A percentile compares a stretch with the other conserved stretches of the same genome.
These are phyloP conservation scores for Phoma sp. DNA, from an alignment of 2,329 filamentous ascomycete species.

Conservation along the genomic window DNA sequence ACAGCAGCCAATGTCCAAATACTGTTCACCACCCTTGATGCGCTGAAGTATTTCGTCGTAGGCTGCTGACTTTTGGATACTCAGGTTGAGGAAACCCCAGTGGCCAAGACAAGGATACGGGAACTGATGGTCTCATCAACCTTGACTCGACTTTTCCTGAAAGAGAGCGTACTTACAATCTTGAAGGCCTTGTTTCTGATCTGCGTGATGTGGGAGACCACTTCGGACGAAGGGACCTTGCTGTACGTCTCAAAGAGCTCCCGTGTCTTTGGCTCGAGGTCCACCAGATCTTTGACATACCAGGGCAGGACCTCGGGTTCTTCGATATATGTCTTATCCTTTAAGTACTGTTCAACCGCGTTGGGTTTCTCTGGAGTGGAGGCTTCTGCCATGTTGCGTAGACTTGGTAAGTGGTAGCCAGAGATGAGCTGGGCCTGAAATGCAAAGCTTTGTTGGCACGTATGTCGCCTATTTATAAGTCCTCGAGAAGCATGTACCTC, in stretches of 20 bases:
- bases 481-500: background rate
- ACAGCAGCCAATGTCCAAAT: slow-evolving; percentile 54
- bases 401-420: background rate
- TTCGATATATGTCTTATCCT: slow-evolving; percentile 27
- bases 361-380: slow-evolving; percentile 12
- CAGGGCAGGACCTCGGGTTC: slow-evolving; percentile 36
- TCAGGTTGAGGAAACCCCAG: slow-evolving; percentile 46
- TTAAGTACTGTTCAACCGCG: slow-evolving; percentile 21
- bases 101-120: slow-evolving; percentile 48
- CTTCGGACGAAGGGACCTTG: slow-evolving; percentile 42
- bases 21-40: slow-evolving; percentile 42
- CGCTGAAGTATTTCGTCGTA: slow-evolving; percentile 45
- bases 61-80: slow-evolving; percentile 28
- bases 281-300: slow-evolving; percentile 39
- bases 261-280: slow-evolving; percentile 37
- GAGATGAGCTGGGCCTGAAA: background rate
- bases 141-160: background rate
- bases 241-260: slow-evolving; percentile 50
- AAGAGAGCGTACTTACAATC: slow-evolving; percentile 25
- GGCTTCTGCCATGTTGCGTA: slow-evolving; percentile 20
- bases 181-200: slow-evolving; percentile 44
- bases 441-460: background rate
- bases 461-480: background rate
- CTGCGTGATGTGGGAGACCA: slow-evolving; percentile 46
- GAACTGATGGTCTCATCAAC: slow-evolving; percentile 23